Conservation (phyloP, 108 stramenopile species). For the Cyclotella baltica region DNA sequence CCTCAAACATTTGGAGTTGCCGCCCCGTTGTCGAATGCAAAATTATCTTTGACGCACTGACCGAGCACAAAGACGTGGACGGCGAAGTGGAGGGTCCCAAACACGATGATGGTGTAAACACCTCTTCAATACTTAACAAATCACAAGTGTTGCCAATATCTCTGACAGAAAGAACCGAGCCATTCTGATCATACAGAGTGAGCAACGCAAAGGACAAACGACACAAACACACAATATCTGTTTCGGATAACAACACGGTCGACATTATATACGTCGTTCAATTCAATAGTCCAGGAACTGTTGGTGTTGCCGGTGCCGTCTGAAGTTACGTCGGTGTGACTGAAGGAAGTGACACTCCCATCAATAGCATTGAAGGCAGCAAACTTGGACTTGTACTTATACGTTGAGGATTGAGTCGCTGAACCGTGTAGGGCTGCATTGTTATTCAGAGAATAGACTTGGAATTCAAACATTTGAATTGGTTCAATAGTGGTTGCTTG, state of each 20-base stretch:
- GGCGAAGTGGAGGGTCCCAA: background rate
- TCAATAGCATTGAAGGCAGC: background rate
- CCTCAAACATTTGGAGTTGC: background rate
- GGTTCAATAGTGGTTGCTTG: background rate
- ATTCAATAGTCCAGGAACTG: too few species aligned
- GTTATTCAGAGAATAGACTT: background rate
- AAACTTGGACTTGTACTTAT: background rate
- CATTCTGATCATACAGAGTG: too few species aligned
- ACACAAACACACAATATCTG: too few species aligned
- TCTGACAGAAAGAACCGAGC: too few species aligned
- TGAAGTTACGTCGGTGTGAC: too few species aligned
- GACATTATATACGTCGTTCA: too few species aligned
- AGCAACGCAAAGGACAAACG: too few species aligned
- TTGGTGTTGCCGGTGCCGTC: too few species aligned
- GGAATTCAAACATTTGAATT: background rate
- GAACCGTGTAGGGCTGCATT: background rate
- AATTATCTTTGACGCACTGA: background rate
- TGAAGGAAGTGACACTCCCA: too few species aligned
- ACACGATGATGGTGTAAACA: background rate
- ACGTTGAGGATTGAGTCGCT: background rate
- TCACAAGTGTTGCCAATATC: constrained; percentile 10
- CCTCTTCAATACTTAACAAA: background rate
- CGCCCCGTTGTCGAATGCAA: background rate
- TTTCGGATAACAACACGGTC: too few species aligned
- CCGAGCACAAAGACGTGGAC: background rate